phyloP scores from a whole-genome alignment of 495 filamentous ascomycete species.

The Sordaria brevicollis region DNA sequence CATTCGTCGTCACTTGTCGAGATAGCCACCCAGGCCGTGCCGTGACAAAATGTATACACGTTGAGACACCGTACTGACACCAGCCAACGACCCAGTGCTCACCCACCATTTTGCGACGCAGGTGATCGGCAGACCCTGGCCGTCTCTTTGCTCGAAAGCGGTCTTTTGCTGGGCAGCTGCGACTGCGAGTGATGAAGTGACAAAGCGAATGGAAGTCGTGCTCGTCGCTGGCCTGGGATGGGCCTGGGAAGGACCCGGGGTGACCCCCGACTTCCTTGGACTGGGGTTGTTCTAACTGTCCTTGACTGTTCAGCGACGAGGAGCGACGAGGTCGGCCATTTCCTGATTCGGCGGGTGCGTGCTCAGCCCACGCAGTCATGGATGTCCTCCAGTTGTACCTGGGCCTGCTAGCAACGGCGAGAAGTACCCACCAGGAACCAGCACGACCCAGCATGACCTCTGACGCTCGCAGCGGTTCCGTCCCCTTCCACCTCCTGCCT shows the following conservation, averaged over 20 bases:
- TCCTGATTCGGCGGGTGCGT: not conserved
- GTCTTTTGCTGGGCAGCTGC: not conserved
- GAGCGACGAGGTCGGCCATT: not conserved
- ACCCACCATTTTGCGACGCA: conserved; percentile 7
- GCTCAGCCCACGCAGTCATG: not conserved
- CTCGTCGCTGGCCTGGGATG: not conserved
- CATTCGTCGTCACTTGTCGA: conserved; percentile 20
- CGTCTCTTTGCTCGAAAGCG: conserved; percentile 7
- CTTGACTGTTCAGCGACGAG: not conserved
- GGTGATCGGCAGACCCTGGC: conserved; percentile 1
- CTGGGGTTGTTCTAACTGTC: not conserved
- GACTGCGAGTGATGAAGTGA: not conserved
- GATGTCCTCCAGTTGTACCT: too few relatives aligned
- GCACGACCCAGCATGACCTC: conserved; percentile 5
- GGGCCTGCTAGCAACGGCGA: not conserved
- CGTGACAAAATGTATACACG: not conserved
- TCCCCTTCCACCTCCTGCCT: conserved; percentile 21
- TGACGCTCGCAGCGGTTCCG: conserved; percentile 18
- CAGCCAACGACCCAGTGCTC: conserved; percentile 13
- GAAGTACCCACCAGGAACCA: conserved; percentile 1
- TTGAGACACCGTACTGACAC: not conserved
- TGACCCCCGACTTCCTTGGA: not conserved
- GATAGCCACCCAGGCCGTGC: conserved; percentile 11
- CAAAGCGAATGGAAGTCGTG: not conserved
- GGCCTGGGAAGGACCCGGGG: too few relatives aligned